A percentile compares a stretch with the other conserved stretches of the same genome.
Evolutionary conservation across 2,329 filamentous ascomycete species (phyloP).

Genomic region (Aspergillus tanneri): DNA sequence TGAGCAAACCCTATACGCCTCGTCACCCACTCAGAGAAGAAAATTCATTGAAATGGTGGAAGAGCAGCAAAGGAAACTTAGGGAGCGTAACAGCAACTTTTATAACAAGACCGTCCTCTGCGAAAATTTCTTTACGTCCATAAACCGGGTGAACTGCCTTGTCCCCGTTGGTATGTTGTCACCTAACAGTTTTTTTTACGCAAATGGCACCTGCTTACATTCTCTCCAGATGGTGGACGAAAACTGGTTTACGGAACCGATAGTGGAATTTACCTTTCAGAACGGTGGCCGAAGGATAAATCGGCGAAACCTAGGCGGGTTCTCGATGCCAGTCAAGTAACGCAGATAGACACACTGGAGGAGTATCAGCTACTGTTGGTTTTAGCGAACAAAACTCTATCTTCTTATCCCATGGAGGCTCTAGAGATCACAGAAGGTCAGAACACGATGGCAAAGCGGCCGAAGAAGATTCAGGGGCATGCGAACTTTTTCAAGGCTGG

Average conservation of each 20-base stretch:
- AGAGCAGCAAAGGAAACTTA: conserved; percentile 79
- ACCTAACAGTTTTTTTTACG: background rate
- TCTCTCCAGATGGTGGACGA: conserved; percentile 73
- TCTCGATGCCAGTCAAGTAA: conserved; percentile 81
- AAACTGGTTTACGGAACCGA: conserved; percentile 96
- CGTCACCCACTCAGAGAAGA: conserved; percentile 79
- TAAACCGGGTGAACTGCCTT: conserved; percentile 90
- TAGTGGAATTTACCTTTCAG: conserved; percentile 86
- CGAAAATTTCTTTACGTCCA: conserved; percentile 85
- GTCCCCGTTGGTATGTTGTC: conserved; percentile 74
- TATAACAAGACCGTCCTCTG: conserved; percentile 69
- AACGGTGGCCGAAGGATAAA: conserved; percentile 82
- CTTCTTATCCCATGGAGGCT: conserved; percentile 83
- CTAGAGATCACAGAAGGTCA: conserved; percentile 76
- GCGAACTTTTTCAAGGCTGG: conserved; percentile 98
- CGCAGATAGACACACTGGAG: conserved; percentile 93
- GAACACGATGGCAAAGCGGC: conserved; percentile 74
- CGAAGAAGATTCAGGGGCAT: conserved; percentile 94
- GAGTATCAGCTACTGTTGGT: conserved; percentile 91
- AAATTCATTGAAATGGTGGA: conserved; percentile 98
- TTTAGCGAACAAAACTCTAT: conserved; percentile 86
- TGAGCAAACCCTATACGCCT: conserved; percentile 83
- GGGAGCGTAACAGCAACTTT: conserved; percentile 68
- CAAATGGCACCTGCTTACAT: conserved; percentile 15
- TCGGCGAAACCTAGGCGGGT: conserved; percentile 73